Evolutionary conservation across 306 rosid species (phyloP), one percentile per base, ranked within the genome.

Genomic region (Pyrus pyrifolia): DNA sequence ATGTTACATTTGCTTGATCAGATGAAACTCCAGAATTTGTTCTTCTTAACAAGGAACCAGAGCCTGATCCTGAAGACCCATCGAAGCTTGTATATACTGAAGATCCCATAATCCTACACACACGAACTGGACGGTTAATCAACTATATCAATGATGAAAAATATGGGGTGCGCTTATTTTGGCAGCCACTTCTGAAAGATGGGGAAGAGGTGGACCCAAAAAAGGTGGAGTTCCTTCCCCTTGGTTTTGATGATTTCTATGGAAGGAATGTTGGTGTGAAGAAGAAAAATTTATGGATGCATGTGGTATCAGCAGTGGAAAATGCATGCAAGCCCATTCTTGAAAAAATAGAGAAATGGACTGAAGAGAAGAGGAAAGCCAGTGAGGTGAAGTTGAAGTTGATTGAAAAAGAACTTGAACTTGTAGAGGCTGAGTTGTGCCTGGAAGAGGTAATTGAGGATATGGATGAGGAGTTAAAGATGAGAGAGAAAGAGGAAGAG

Each of bases 11-110:
- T 85, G 57, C 71, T 77, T 81, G 60, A 71, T 79, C 93, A 95
- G 97, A 88, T 65, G 91, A 92, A 65, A 52, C 65, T 84, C 97
- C 97, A 4, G 98, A 95, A 79, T 95, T 95, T 84, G 40, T 95
- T 80, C 86, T 95, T 18, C 23, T 95, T 46, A 90, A 89, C 85
- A 91, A 90, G 82, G 97, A 88, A 76, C 96, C 97, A 0, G 90
- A 90, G 78, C 93, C 96, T 79, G 95, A 92, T 85, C 97, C 97
- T 31, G 88, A 89, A 58, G 96, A 92, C 82, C 95, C 97, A 60
- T 90, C 93, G n/a, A 88, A 84, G 84, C 93, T 84, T 64, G 80
- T 86, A 75, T 77, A 85, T 58, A 83, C 87, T 35, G 92, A 92
- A 81, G 87, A 86, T 86, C 98, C 98, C 63, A 68, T 92, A 78